Conservation (phyloP, 306 rosid genomes). For the Benincasa hispida region DNA sequence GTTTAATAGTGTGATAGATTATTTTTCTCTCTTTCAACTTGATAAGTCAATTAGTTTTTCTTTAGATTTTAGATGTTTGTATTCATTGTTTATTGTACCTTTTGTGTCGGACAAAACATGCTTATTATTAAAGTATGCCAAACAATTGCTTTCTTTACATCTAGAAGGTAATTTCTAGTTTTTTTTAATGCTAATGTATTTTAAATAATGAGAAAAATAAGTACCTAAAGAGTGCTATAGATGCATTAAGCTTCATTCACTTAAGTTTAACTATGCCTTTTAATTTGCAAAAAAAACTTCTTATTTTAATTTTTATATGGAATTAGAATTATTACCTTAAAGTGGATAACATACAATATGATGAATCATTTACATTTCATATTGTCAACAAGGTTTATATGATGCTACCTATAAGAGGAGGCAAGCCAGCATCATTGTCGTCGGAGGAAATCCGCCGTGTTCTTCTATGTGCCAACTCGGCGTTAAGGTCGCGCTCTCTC, state of each 20-base stretch:
- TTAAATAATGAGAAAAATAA: no score
- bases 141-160: no score
- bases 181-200: no score
- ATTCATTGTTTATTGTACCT: background rate
- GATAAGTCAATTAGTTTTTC: background rate
- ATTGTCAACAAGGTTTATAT: slow-evolving; percentile 19
- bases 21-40: background rate
- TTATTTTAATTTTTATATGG: no score
- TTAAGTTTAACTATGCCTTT: no score
- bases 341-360: background rate
- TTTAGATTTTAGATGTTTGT: background rate
- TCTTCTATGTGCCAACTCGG: slow-evolving; percentile 21
- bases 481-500: slow-evolving; percentile 21
- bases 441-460: slow-evolving; percentile 37
- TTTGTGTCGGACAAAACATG: background rate
- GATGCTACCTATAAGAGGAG: slow-evolving; percentile 63
- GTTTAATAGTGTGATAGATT: no score
- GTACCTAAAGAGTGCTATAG: no score
- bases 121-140: no score
- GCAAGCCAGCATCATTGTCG: slow-evolving; percentile 43
- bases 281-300: no score
- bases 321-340: background rate
- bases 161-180: no score
- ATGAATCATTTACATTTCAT: background rate
- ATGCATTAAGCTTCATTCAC: no score